Percentiles rank a stretch among this genome's conserved stretches.
phyloP scores from a whole-genome alignment of 2,329 filamentous ascomycete genomes.

The Fusarium algeriense region DNA sequence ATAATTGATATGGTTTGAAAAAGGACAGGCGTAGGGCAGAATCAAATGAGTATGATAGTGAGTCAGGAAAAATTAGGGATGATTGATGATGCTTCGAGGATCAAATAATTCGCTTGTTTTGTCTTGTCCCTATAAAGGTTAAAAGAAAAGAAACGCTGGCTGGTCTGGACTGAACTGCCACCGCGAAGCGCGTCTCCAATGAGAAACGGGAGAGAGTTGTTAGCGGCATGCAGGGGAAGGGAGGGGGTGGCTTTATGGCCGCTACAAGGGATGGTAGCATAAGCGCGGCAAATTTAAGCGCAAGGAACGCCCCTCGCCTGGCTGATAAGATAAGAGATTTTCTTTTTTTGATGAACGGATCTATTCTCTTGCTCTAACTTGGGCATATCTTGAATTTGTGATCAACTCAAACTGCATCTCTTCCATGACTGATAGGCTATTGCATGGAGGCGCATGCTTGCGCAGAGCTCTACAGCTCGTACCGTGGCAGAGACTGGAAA shows the following conservation, averaged over 20 bases:
- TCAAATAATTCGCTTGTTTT: slow-evolving; percentile 19
- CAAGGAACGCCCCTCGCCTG: slow-evolving; percentile 1
- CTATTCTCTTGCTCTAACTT: neutral
- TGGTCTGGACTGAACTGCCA: slow-evolving; percentile 38
- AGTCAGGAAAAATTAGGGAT: neutral
- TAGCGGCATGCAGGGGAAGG: slow-evolving; percentile 13
- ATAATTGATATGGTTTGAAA: slow-evolving; percentile 47
- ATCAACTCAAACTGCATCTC: neutral
- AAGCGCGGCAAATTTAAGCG: slow-evolving; percentile 31
- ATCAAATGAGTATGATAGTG: neutral
- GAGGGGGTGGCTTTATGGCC: slow-evolving; percentile 31
- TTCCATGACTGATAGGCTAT: slow-evolving; percentile 47
- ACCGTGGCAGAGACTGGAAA: slow-evolving; percentile 14
- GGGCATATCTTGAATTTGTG: neutral
- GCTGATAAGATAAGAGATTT: slow-evolving; percentile 47
- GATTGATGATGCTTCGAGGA: slow-evolving; percentile 4
- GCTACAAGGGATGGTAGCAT: neutral
- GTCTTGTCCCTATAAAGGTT: slow-evolving; percentile 10
- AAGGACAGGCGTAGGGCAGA: neutral
- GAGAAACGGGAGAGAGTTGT: slow-evolving; percentile 16
- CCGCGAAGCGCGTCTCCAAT: slow-evolving; percentile 45
- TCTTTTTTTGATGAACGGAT: neutral
- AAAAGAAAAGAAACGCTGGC: slow-evolving; percentile 36
- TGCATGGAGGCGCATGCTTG: slow-evolving; percentile 47
- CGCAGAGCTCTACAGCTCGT: slow-evolving; percentile 42